Percentiles rank a stretch among this genome's conserved stretches.
These are phyloP conservation scores for Plenodomus biglobosus DNA, from an alignment of 2,329 filamentous ascomycete genomes.

Conservation along the genomic window DNA sequence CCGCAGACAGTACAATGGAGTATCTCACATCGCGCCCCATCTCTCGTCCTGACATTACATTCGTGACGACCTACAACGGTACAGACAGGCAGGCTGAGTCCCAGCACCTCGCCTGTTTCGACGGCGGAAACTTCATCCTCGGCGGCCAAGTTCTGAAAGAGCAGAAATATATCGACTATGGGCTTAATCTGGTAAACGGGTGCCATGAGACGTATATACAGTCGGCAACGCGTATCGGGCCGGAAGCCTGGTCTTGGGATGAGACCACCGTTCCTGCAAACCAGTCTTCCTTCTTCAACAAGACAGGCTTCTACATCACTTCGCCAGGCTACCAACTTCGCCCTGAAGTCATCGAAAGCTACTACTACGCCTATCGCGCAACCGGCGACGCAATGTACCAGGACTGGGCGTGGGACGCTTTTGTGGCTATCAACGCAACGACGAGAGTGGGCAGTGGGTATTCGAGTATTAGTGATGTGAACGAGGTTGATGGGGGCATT, in stretches of 20 bases:
- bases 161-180: slow-evolving; percentile 71
- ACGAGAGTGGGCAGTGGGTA: slow-evolving; percentile 68
- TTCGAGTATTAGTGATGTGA: slow-evolving; percentile 67
- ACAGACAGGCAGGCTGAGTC: slow-evolving; percentile 43
- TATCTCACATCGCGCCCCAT: slow-evolving; percentile 70
- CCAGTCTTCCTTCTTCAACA: slow-evolving; percentile 61
- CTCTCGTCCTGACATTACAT: slow-evolving; percentile 70
- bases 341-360: slow-evolving; percentile 79
- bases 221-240: slow-evolving; percentile 74
- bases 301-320: slow-evolving; percentile 71
- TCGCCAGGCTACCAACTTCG: slow-evolving; percentile 66
- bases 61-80: slow-evolving; percentile 62
- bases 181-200: slow-evolving; percentile 68
- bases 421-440: slow-evolving; percentile 65
- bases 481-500: slow-evolving; percentile 60
- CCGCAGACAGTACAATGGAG: slow-evolving; percentile 73
- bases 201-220: slow-evolving; percentile 73
- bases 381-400: slow-evolving; percentile 76
- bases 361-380: slow-evolving; percentile 83
- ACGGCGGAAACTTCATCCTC: slow-evolving; percentile 82
- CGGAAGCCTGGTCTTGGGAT: slow-evolving; percentile 59
- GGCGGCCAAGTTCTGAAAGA: slow-evolving; percentile 70
- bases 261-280: slow-evolving; percentile 30
- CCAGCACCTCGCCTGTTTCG: slow-evolving; percentile 71
- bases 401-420: slow-evolving; percentile 82